Evolutionary conservation across 1,284 basidiomycete species (phyloP).

Genomic region (Rhodotorula glutinis): DNA sequence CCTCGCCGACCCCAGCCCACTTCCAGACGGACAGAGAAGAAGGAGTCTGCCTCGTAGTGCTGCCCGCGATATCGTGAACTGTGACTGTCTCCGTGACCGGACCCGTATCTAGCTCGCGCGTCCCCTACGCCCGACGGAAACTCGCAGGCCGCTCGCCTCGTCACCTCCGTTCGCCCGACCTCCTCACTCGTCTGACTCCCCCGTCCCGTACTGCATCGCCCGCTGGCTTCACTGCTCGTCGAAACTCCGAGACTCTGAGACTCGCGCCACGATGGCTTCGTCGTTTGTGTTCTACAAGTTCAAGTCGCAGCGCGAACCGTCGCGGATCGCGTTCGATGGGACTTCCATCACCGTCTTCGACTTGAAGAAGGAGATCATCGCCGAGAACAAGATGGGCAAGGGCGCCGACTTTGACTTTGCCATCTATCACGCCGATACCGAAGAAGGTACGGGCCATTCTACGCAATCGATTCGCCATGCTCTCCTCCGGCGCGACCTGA

Average conservation of each 20-base stretch:
- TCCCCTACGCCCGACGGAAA: too few relatives aligned
- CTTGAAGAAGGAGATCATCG: constrained; percentile 95
- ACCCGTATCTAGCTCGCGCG: too few relatives aligned
- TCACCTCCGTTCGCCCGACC: too few relatives aligned
- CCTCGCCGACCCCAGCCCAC: too few relatives aligned
- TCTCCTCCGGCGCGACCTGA: background rate
- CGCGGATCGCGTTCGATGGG: constrained; percentile 93
- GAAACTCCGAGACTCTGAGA: too few relatives aligned
- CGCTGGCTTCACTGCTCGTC: too few relatives aligned
- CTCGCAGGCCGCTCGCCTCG: too few relatives aligned
- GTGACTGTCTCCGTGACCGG: too few relatives aligned
- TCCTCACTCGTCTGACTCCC: too few relatives aligned
- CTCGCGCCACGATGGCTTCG: constrained; percentile 9
- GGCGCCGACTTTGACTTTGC: constrained; percentile 97
- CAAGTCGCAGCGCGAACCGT: constrained; percentile 91
- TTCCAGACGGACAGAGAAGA: background rate
- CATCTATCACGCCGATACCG: constrained; percentile 71
- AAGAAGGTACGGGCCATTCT: constrained; percentile 64
- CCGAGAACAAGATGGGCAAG: constrained; percentile 84
- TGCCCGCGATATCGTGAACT: too few relatives aligned
- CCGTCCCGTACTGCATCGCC: too few relatives aligned
- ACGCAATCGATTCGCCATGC: background rate
- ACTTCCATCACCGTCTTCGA: constrained; percentile 99
- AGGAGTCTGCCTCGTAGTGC: background rate
- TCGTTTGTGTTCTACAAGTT: constrained; percentile 88